A percentile compares a stretch with the other conserved stretches of the same genome.
Conservation (phyloP, 2,329 filamentous ascomycete genomes). For the Rachicladosporium sp. region DNA sequence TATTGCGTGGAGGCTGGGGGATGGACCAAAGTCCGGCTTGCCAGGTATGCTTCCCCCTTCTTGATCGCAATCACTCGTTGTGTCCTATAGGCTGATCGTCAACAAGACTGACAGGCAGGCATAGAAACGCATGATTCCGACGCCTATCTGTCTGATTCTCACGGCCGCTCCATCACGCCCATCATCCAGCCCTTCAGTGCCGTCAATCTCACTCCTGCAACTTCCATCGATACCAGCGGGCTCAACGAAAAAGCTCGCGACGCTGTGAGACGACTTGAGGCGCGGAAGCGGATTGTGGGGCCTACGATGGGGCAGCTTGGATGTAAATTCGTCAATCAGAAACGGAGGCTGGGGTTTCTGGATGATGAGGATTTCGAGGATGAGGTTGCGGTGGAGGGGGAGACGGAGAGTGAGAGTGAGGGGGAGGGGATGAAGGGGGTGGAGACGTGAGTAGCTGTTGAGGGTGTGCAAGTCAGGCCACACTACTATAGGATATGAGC, state of each 20-base stretch:
- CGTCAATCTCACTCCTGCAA: slow-evolving; percentile 4
- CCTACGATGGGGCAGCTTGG: slow-evolving; percentile 42
- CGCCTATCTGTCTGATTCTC: slow-evolving; percentile 35
- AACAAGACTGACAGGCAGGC: too few species aligned
- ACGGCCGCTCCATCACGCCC: slow-evolving; percentile 37
- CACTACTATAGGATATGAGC: too few species aligned
- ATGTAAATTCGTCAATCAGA: slow-evolving; percentile 39
- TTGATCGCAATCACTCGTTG: too few species aligned
- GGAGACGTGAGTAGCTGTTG: too few species aligned
- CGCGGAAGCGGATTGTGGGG: slow-evolving; percentile 40
- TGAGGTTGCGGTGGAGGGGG: slow-evolving; percentile 18
- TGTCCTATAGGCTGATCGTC: too few species aligned
- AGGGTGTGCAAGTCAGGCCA: too few species aligned
- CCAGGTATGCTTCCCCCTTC: slow-evolving; percentile 44
- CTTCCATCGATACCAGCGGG: neutral
- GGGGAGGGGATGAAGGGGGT: too few species aligned
- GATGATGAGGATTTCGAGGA: slow-evolving; percentile 40
- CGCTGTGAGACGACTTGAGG: slow-evolving; percentile 35
- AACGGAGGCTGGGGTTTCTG: slow-evolving; percentile 36
- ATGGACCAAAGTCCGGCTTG: slow-evolving; percentile 43
- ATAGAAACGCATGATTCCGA: slow-evolving; percentile 21
- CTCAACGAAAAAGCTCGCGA: slow-evolving; percentile 28
- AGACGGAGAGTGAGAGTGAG: neutral
- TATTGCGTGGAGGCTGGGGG: slow-evolving; percentile 46
- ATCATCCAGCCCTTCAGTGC: slow-evolving; percentile 12